phyloP scores from a whole-genome alignment of 139 green algal genomes.

The Asterochloris erici region DNA sequence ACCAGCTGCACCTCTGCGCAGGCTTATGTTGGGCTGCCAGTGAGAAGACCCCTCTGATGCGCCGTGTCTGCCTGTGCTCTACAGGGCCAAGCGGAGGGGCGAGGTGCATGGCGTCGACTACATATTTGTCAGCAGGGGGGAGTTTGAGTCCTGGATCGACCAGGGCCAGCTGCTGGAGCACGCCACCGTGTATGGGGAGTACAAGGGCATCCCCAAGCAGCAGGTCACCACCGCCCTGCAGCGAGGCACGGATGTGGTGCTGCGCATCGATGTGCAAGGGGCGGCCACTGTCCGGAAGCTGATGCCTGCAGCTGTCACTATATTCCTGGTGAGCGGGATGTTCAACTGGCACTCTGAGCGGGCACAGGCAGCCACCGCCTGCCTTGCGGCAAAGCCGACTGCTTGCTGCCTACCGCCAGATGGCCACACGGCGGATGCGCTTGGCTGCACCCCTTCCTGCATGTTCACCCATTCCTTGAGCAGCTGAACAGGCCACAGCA shows the following conservation, averaged over 20 bases:
- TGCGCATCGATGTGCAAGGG: conserved; percentile 93
- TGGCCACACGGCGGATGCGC: not conserved
- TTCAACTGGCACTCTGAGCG: not conserved
- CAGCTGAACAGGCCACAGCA: no score
- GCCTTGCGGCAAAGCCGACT: not conserved
- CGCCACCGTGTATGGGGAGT: conserved; percentile 95
- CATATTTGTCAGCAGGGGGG: conserved; percentile 79
- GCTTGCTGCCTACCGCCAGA: not conserved
- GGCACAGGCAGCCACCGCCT: not conserved
- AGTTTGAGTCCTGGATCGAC: conserved; percentile 88
- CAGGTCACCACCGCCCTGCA: conserved; percentile 66
- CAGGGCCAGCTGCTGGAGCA: conserved; percentile 86
- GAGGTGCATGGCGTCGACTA: conserved; percentile 93
- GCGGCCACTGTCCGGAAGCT: conserved; percentile 75
- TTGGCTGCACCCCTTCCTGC: not conserved
- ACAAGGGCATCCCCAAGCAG: conserved; percentile 85
- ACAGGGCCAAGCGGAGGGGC: conserved; percentile 60
- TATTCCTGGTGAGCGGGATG: conserved; percentile 70
- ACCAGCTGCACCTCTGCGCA: no score
- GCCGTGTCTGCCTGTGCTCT: not conserved
- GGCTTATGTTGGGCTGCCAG: no score
- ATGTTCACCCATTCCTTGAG: not conserved
- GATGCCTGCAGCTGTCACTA: conserved; percentile 71
- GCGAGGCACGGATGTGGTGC: conserved; percentile 80
- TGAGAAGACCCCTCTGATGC: no score